A percentile compares a stretch with the other conserved stretches of the same genome.
Conservation (phyloP, 768 basidiomycete genomes). For the Suillus weaverae region DNA sequence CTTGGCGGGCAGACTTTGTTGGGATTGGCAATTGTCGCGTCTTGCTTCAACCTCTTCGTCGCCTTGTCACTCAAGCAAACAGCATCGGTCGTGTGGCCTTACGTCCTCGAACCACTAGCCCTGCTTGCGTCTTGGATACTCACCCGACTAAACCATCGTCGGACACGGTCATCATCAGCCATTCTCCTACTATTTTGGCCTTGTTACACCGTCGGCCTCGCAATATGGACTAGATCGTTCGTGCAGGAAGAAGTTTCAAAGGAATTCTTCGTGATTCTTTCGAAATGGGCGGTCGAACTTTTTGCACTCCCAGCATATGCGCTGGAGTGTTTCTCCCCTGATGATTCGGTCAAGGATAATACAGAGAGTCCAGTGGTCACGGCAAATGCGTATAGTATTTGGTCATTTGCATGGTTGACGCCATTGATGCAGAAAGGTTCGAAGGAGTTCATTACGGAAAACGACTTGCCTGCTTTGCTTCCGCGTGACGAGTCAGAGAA, state of each 20-base stretch:
- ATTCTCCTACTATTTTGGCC: slow-evolving; percentile 85
- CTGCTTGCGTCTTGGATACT: slow-evolving; percentile 49
- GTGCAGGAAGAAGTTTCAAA: slow-evolving; percentile 32
- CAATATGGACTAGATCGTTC: slow-evolving; percentile 63
- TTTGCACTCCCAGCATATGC: slow-evolving; percentile 56
- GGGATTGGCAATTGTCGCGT: slow-evolving; percentile 44
- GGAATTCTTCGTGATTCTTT: slow-evolving; percentile 36
- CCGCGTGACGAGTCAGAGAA: slow-evolving; percentile 67
- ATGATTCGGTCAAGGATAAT: slow-evolving; percentile 41
- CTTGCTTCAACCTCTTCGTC: slow-evolving; percentile 44
- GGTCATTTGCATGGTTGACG: slow-evolving; percentile 88
- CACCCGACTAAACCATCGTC: slow-evolving; percentile 69
- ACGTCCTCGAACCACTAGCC: slow-evolving; percentile 59
- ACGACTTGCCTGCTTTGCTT: slow-evolving; percentile 78
- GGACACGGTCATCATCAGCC: slow-evolving; percentile 68
- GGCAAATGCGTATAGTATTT: slow-evolving; percentile 80
- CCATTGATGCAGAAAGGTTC: slow-evolving; percentile 72
- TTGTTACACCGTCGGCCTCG: slow-evolving; percentile 47
- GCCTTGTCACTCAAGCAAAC: slow-evolving; percentile 34
- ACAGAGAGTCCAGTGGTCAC: slow-evolving; percentile 69
- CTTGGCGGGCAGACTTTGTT: slow-evolving; percentile 44
- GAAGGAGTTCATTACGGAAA: slow-evolving; percentile 69
- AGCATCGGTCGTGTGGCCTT: slow-evolving; percentile 49
- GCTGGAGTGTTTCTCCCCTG: slow-evolving; percentile 72
- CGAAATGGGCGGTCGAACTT: slow-evolving; percentile 44